Conservation (phyloP, 805 yeast genomes). For the Hagleromyces aurorensis region DNA sequence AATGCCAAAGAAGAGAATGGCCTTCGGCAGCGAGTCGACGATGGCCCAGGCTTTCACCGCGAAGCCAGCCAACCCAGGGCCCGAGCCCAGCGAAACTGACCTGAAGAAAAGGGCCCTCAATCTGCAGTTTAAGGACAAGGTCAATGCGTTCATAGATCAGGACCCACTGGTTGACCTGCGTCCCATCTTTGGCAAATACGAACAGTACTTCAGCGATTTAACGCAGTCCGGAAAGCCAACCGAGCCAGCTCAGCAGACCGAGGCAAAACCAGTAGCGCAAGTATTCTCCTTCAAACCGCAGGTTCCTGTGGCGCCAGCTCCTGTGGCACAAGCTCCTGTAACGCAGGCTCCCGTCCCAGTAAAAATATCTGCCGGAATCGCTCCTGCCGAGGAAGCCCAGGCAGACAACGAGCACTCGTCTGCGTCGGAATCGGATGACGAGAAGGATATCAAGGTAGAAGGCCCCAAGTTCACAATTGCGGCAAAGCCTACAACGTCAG, state of each 20-base stretch:
- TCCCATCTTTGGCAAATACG: conserved; percentile 50
- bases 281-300: conserved; percentile 2
- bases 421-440: conserved; percentile 38
- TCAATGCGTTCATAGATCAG: conserved; percentile 35
- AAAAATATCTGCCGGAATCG: too few relatives aligned
- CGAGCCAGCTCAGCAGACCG: not conserved
- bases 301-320: too few relatives aligned
- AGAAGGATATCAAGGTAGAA: conserved; percentile 56
- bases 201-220: conserved; percentile 41
- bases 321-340: too few relatives aligned
- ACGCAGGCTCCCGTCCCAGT: too few relatives aligned
- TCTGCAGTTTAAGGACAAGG: conserved; percentile 44
- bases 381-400: too few relatives aligned
- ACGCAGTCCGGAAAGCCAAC: too few relatives aligned
- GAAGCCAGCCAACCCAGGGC: conserved; percentile 1
- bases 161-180: conserved; percentile 51
- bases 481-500: conserved; percentile 40
- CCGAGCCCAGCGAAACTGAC: not conserved
- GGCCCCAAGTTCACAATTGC: conserved; percentile 59
- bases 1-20: conserved; percentile 41
- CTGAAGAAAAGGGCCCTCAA: conserved; percentile 56
- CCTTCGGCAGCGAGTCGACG: too few relatives aligned
- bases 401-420: conserved; percentile 9
- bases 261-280: conserved; percentile 1
- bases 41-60: too few relatives aligned